Evolutionary conservation across 2,329 filamentous ascomycete genomes (phyloP).

Genomic region (Hymenoscyphus scutula): DNA sequence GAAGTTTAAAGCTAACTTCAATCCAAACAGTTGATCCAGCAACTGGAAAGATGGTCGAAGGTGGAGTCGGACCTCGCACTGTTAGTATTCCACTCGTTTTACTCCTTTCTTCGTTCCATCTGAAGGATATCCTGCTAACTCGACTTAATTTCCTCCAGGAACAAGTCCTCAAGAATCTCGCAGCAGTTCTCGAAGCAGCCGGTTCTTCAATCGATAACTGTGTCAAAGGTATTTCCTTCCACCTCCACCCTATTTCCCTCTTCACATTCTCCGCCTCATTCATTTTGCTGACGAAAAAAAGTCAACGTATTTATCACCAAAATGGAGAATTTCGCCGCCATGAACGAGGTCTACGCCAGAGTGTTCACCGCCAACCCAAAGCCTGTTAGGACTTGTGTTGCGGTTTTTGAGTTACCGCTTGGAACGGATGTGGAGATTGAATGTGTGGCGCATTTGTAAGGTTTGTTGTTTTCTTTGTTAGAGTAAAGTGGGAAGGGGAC

Average conservation of each 20-base stretch:
- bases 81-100: conserved; percentile 36
- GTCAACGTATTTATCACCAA: conserved; percentile 64
- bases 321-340: conserved; percentile 61
- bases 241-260: neutral
- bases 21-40: conserved; percentile 45
- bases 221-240: conserved; percentile 40
- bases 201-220: conserved; percentile 58
- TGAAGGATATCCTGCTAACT: neutral
- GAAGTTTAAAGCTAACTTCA: too few species aligned
- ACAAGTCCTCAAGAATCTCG: conserved; percentile 58
- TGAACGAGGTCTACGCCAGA: conserved; percentile 56
- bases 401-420: conserved; percentile 49
- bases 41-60: conserved; percentile 54
- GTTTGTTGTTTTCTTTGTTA: neutral
- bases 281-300: conserved; percentile 42
- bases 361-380: conserved; percentile 46
- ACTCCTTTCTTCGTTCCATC: neutral
- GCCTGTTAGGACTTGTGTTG: conserved; percentile 50
- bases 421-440: conserved; percentile 55
- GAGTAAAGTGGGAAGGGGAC: neutral
- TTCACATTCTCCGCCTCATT: neutral
- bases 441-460: conserved; percentile 43
- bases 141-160: conserved; percentile 36
- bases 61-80: conserved; percentile 53
- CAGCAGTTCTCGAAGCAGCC: conserved; percentile 57